Percentiles rank a stretch among this genome's conserved stretches.
These are phyloP conservation scores for Trichoderma atrobrunneum DNA, from an alignment of 2,329 filamentous ascomycete genomes.

Conservation along the genomic window DNA sequence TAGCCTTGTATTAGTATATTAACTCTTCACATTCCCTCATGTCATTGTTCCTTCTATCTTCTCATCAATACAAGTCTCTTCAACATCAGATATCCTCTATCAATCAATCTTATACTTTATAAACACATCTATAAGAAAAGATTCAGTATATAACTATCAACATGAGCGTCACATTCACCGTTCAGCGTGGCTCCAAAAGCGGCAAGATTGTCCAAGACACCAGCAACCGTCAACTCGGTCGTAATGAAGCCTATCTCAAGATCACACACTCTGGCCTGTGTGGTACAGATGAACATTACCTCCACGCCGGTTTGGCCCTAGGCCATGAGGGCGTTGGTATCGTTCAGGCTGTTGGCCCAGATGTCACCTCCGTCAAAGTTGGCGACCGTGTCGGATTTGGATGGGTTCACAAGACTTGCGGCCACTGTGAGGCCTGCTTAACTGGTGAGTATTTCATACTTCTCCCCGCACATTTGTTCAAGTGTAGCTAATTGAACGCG, in stretches of 20 bases:
- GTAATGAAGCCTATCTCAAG: conserved; percentile 17
- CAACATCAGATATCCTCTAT: background rate
- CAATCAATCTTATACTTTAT: no score
- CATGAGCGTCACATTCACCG: conserved; percentile 3
- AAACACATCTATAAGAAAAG: no score
- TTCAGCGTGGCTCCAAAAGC: conserved; percentile 3
- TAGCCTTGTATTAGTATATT: background rate
- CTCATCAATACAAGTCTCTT: background rate
- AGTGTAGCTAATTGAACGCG: background rate
- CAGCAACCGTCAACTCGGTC: background rate
- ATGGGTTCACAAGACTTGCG: conserved; percentile 10
- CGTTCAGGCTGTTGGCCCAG: conserved; percentile 34
- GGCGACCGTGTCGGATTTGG: conserved; percentile 25
- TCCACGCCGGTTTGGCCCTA: conserved; percentile 22
- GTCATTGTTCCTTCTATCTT: background rate
- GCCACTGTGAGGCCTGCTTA: background rate
- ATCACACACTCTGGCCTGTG: conserved; percentile 24
- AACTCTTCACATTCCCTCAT: background rate
- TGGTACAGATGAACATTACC: conserved; percentile 23
- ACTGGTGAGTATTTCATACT: background rate
- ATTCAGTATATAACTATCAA: background rate
- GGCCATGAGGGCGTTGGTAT: conserved; percentile 44
- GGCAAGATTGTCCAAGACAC: background rate
- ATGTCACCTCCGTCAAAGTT: conserved; percentile 32
- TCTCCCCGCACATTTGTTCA: background rate